Evolutionary conservation across 768 basidiomycete genomes (phyloP).

Genomic region (Collybia sordida): DNA sequence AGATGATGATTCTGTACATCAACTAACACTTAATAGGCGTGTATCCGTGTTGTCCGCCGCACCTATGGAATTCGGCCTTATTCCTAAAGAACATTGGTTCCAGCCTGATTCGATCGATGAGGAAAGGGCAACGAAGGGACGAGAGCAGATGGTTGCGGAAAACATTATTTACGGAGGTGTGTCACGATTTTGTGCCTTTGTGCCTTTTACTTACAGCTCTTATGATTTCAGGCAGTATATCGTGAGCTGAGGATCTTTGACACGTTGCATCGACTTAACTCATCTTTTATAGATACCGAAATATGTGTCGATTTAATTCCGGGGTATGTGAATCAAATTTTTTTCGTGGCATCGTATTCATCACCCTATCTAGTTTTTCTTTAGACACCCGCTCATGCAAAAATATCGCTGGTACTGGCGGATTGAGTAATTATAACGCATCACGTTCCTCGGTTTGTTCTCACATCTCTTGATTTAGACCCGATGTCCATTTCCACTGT

Average conservation of each 20-base stretch:
- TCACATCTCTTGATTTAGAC: constrained; percentile 34
- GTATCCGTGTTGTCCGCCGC: constrained; percentile 22
- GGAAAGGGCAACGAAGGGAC: constrained; percentile 49
- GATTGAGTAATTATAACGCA: constrained; percentile 32
- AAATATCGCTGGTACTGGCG: constrained; percentile 79
- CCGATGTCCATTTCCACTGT: constrained; percentile 75
- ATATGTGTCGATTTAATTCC: constrained; percentile 78
- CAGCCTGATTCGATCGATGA: constrained; percentile 83
- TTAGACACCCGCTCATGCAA: constrained; percentile 63
- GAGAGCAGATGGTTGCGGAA: constrained; percentile 61
- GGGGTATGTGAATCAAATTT: constrained; percentile 40
- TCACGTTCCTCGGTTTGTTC: constrained; percentile 17
- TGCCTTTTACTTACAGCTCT: neutral
- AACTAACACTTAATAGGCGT: constrained; percentile 14
- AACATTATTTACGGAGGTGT: constrained; percentile 44
- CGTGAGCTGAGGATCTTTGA: constrained; percentile 18
- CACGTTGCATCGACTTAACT: neutral
- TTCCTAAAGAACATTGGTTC: constrained; percentile 70
- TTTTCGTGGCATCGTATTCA: neutral
- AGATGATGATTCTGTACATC: neutral
- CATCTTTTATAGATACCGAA: constrained; percentile 54
- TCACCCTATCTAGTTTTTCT: constrained; percentile 59
- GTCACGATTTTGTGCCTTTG: neutral
- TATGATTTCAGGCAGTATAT: constrained; percentile 20
- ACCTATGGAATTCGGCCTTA: constrained; percentile 54